A percentile compares a stretch with the other conserved stretches of the same genome.
Conservation (phyloP, 2,329 filamentous ascomycete species). For the Cladobotryum protrusum region DNA sequence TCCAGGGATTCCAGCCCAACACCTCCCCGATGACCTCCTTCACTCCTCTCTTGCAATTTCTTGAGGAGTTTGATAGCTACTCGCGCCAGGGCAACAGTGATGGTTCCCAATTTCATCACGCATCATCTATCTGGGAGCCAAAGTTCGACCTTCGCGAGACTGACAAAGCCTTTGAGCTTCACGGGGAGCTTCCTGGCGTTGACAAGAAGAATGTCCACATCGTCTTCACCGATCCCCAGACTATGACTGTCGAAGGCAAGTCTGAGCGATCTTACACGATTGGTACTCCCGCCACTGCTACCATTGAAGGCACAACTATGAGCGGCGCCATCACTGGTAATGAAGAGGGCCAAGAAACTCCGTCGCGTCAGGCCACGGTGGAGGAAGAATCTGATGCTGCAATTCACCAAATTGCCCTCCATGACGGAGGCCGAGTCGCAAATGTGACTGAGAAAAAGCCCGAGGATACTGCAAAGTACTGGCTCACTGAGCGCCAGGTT, state of each 20-base stretch:
- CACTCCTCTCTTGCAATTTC: constrained; percentile 50
- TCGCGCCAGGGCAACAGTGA: constrained; percentile 25
- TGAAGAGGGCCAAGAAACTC: constrained; percentile 27
- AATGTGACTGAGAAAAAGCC: constrained; percentile 18
- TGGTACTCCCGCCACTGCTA: constrained; percentile 38
- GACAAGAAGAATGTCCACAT: constrained; percentile 65
- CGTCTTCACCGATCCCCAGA: constrained; percentile 68
- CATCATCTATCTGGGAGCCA: constrained; percentile 56
- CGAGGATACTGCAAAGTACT: constrained; percentile 53
- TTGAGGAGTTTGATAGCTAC: constrained; percentile 53
- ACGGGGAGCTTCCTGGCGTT: constrained; percentile 70
- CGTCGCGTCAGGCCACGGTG: constrained; percentile 54
- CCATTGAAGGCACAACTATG: constrained; percentile 33
- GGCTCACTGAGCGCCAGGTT: constrained; percentile 59
- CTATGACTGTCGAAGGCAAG: constrained; percentile 60
- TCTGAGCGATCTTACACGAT: constrained; percentile 52
- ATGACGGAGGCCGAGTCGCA: background rate
- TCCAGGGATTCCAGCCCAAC: constrained; percentile 43
- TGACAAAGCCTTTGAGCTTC: constrained; percentile 59
- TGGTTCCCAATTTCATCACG: too few species aligned
- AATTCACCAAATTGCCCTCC: constrained; percentile 17
- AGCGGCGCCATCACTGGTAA: constrained; percentile 30
- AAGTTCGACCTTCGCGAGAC: constrained; percentile 69
- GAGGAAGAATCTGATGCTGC: constrained; percentile 49
- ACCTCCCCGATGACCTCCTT: constrained; percentile 42